These are phyloP conservation scores for Rhizoclosmatium globosum DNA, from an alignment of 192 early-diverging fungal species.

Conservation along the genomic window DNA sequence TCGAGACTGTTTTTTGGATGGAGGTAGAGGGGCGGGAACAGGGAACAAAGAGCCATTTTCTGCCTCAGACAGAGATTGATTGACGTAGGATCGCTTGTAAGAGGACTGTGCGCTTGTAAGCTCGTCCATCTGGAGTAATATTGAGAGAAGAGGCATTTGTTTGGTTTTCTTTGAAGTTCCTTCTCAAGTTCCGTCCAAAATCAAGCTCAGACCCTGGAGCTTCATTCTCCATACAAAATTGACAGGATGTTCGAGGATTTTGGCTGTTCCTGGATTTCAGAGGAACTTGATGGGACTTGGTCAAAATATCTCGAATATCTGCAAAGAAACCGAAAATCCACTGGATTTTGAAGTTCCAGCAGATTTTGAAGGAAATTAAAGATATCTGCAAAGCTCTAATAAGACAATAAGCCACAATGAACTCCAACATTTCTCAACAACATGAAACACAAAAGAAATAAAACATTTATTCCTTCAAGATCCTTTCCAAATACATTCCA, in stretches of 20 bases:
- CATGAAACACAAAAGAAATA: too few relatives aligned
- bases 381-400: not conserved
- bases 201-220: not conserved
- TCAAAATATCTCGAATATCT: not conserved
- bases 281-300: not conserved
- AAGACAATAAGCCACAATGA: too few relatives aligned
- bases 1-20: not conserved
- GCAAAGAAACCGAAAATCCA: not conserved
- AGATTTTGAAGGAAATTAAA: not conserved
- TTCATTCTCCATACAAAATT: not conserved
- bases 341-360: not conserved
- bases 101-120: not conserved
- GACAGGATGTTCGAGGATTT: not conserved
- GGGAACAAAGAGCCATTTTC: not conserved
- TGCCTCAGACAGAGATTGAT: not conserved
- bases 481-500: too few relatives aligned
- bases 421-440: too few relatives aligned
- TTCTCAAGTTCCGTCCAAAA: not conserved
- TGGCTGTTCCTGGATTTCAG: not conserved
- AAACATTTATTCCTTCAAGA: too few relatives aligned
- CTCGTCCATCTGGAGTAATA: too few relatives aligned
- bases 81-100: not conserved
- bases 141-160: not conserved
- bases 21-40: not conserved
- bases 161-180: not conserved